Base-by-base conservation (phyloP, 306 rosid genomes). In the Quercus aquifolioides region DNA sequence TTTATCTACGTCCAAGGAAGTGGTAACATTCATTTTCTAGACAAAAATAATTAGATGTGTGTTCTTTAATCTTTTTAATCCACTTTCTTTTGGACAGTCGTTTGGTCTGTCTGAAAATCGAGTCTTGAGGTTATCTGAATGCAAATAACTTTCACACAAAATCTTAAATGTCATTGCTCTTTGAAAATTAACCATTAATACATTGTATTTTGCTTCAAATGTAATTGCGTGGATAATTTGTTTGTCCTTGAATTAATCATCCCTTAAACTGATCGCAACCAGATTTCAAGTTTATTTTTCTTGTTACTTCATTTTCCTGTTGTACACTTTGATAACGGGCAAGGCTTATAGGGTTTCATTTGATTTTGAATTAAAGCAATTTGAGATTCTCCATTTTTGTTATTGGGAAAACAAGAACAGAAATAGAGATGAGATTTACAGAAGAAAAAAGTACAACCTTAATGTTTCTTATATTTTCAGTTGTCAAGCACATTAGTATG, bases 11-110 rank as follows among this genome's bases (percentile, higher is more conserved):
- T 82, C 88, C 58, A 90, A 74, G 79, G 95, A 95, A 41, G 77
- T 71, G 98, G 98, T 96, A 96, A 88, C 63, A 68, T 71, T 70
- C 4, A 35, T 57, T 83, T 51, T 63, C 35, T 64, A 84, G 31
- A 79, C 49, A 33, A 43, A 65, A 58, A 46, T 78, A 74, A 62
- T 56, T n/a, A 38, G 52, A 69, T 23, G 38, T 68, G 64, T 55
- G 35, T 19, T 56, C 41, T 79, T 73, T 35, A 41, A 41, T 21
- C 10, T 68, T 5, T 76, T 62, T 7, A 67, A 67, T 67, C 51
- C 10, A 21, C 71, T 7, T 67, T 67, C 26, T 3, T 7, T 31
- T 19, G 51, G 25, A 67, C 2, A 5, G 18, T 28, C 5, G 1
- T 14, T 63, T 17, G 30, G 7, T 28, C 5, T 28, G 43, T 30